These are phyloP conservation scores for Mesembryanthemum crystallinum DNA, from an alignment of 148 eudicot species.

Conservation along the genomic window DNA sequence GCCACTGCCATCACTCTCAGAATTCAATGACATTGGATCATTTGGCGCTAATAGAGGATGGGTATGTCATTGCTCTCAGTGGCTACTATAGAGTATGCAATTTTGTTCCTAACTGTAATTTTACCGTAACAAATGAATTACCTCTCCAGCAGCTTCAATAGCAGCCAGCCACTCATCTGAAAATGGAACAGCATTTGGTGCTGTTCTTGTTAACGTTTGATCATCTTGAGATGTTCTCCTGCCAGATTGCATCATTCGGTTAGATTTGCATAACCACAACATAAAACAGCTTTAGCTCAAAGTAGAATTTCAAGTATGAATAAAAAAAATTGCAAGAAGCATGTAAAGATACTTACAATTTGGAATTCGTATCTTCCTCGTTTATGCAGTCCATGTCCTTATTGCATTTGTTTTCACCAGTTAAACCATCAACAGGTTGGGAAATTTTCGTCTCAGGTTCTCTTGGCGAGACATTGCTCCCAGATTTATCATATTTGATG, in stretches of 20 bases:
- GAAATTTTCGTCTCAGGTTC: constrained; percentile 18
- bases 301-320: background rate
- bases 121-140: constrained; percentile 28
- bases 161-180: constrained; percentile 99
- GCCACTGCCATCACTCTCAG: background rate
- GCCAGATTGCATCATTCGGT: constrained; percentile 26
- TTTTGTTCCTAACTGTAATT: background rate
- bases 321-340: too few species aligned
- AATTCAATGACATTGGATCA: background rate
- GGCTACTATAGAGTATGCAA: background rate
- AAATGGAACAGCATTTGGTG: constrained; percentile 70
- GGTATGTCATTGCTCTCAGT: background rate
- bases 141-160: constrained; percentile 98
- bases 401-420: constrained; percentile 16
- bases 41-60: background rate
- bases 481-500: constrained; percentile 13
- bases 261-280: background rate
- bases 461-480: constrained; percentile 14
- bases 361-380: constrained; percentile 13
- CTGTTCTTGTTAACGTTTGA: constrained; percentile 36
- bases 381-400: constrained; percentile 14
- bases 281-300: background rate
- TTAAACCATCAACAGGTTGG: constrained; percentile 9
- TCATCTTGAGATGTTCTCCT: constrained; percentile 41
- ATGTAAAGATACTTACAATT: constrained; percentile 32